These are phyloP conservation scores for Umbelopsis ramanniana DNA, from an alignment of 192 early-diverging fungal genomes.

Conservation along the genomic window DNA sequence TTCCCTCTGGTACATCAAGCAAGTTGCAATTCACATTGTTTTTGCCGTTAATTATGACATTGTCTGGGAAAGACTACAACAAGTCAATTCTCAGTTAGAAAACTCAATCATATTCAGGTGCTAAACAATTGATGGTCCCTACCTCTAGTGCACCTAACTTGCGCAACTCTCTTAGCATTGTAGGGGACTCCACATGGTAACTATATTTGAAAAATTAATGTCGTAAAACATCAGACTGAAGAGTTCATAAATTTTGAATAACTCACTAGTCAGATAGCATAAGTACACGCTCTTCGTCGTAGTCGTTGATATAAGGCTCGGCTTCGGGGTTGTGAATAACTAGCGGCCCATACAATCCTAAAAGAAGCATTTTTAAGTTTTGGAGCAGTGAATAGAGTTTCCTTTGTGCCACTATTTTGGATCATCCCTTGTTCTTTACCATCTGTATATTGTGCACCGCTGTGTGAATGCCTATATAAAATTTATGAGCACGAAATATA, in stretches of 20 bases:
- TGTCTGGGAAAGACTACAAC: slow-evolving; percentile 63
- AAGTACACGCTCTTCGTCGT: slow-evolving; percentile 64
- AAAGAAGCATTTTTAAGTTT: background rate
- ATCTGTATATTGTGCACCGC: slow-evolving; percentile 67
- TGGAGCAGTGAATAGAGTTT: background rate
- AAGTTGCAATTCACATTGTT: slow-evolving; percentile 16
- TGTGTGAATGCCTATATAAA: slow-evolving; percentile 60
- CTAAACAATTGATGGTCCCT: slow-evolving; percentile 41
- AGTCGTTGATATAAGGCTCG: slow-evolving; percentile 42
- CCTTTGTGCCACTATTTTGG: background rate
- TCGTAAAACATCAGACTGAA: background rate
- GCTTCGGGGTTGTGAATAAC: slow-evolving; percentile 58
- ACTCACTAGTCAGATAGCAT: slow-evolving; percentile 62
- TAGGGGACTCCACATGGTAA: slow-evolving; percentile 8
- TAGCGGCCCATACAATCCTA: slow-evolving; percentile 57
- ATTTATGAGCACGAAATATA: background rate
- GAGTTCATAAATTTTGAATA: background rate
- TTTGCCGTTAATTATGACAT: slow-evolving; percentile 58
- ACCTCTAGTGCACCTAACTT: slow-evolving; percentile 50
- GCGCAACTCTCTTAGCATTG: background rate
- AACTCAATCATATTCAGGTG: slow-evolving; percentile 27
- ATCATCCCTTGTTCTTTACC: slow-evolving; percentile 32
- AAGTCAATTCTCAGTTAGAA: slow-evolving; percentile 7
- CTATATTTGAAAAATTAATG: background rate
- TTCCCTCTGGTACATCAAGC: background rate